These are phyloP conservation scores for Colletotrichum horii DNA, from an alignment of 2,329 filamentous ascomycete genomes.

Conservation along the genomic window DNA sequence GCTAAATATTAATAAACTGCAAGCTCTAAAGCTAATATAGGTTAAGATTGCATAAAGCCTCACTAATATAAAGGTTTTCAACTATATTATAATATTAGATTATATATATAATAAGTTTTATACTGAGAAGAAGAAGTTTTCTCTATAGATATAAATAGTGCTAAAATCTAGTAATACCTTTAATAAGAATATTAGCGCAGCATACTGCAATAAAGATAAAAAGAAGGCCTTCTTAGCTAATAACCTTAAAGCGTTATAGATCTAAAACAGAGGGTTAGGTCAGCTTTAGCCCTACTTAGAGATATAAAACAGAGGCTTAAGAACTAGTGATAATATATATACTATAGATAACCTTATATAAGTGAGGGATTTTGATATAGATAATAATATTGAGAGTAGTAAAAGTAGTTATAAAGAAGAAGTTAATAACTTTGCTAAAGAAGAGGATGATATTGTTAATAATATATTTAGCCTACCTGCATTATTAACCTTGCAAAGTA, in stretches of 20 bases:
- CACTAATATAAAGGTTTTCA: not conserved
- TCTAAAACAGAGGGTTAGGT: not conserved
- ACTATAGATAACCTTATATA: not conserved
- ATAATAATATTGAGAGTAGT: not conserved
- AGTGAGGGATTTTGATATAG: not conserved
- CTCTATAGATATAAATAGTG: not conserved
- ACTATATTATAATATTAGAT: not conserved
- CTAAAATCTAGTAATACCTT: not conserved
- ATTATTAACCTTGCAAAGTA: not conserved
- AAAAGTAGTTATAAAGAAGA: not conserved
- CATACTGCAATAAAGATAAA: not conserved
- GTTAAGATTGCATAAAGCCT: not conserved
- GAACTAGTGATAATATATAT: not conserved
- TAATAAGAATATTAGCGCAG: not conserved
- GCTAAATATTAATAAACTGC: no score
- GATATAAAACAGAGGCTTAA: not conserved
- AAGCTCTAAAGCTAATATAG: not conserved
- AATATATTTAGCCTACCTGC: not conserved
- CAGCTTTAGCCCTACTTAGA: not conserved
- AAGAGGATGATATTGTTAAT: not conserved
- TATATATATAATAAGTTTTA: no score
- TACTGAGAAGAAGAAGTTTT: not conserved
- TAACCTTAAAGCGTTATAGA: not conserved
- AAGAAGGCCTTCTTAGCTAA: not conserved
- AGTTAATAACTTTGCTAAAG: not conserved